phyloP scores from a whole-genome alignment of 441 rosid genomes.

The Melastoma candidum region DNA sequence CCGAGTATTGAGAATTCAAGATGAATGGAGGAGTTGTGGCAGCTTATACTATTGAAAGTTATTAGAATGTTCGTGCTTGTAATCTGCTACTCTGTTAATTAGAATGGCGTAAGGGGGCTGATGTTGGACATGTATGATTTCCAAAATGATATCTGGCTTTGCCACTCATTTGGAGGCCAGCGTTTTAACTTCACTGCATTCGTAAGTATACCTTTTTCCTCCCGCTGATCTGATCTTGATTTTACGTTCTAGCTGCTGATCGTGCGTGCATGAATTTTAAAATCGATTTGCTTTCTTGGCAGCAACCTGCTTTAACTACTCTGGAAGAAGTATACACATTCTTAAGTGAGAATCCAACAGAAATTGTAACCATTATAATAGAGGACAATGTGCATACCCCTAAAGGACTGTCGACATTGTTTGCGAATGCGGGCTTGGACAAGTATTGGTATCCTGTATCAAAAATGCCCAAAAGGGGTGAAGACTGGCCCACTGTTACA shows the following conservation, averaged over 20 bases:
- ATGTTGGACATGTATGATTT: conserved; percentile 97
- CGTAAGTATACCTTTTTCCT: conserved; percentile 32
- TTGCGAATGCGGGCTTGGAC: conserved; percentile 63
- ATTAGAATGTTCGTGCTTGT: not conserved
- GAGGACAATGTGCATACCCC: conserved; percentile 90
- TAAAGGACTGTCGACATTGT: conserved; percentile 63
- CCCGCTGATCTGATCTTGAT: not conserved
- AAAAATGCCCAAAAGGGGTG: conserved; percentile 79
- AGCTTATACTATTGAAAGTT: too few relatives aligned
- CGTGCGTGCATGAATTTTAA: not conserved
- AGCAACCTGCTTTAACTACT: conserved; percentile 87
- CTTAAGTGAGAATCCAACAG: conserved; percentile 62
- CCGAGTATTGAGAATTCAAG: conserved; percentile 2
- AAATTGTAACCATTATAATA: conserved; percentile 73
- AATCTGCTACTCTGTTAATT: conserved; percentile 9
- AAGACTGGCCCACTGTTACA: conserved; percentile 85
- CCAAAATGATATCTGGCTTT: conserved; percentile 76
- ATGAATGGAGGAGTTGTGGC: too few relatives aligned
- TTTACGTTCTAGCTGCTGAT: not conserved
- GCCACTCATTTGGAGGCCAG: conserved; percentile 88
- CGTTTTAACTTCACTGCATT: conserved; percentile 95
- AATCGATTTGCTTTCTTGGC: conserved; percentile 6
- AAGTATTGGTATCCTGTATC: conserved; percentile 76
- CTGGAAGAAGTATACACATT: conserved; percentile 78
- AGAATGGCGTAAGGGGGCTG: conserved; percentile 95